These are phyloP conservation scores for Brassica hybrid DNA, from an alignment of 441 rosid genomes.

Conservation along the genomic window DNA sequence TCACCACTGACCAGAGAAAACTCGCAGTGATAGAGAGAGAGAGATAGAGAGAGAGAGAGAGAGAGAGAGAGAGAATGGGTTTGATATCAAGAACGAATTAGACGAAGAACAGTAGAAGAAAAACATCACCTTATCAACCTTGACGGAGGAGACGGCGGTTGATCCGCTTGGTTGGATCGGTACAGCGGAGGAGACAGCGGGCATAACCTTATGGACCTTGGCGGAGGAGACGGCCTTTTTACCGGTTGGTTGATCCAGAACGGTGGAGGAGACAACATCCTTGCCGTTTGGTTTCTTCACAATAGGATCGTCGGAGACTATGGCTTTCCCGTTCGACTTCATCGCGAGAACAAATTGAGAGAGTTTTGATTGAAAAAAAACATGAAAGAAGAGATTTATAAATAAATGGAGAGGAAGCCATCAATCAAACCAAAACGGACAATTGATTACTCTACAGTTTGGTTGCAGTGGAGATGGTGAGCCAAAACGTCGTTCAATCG, in stretches of 20 bases:
- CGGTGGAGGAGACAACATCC: not conserved
- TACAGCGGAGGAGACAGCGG: not conserved
- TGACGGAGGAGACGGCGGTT: not conserved
- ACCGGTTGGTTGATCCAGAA: too few relatives aligned
- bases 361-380: not conserved
- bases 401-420: too few relatives aligned
- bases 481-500: too few relatives aligned
- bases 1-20: not conserved
- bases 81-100: not conserved
- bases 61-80: not conserved
- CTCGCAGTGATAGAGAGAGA: not conserved
- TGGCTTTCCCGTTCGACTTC: not conserved
- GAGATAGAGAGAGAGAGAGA: too few relatives aligned
- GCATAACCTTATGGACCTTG: not conserved
- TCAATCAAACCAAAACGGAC: too few relatives aligned
- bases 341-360: not conserved
- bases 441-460: too few relatives aligned
- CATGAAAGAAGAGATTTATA: not conserved
- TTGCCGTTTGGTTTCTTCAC: not conserved
- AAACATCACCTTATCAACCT: not conserved
- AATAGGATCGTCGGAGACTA: not conserved
- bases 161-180: not conserved
- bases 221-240: not conserved
- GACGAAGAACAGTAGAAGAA: not conserved
- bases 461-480: too few relatives aligned